Conservation (phyloP, 305 asterid species). For the Nicotiana rustica region DNA sequence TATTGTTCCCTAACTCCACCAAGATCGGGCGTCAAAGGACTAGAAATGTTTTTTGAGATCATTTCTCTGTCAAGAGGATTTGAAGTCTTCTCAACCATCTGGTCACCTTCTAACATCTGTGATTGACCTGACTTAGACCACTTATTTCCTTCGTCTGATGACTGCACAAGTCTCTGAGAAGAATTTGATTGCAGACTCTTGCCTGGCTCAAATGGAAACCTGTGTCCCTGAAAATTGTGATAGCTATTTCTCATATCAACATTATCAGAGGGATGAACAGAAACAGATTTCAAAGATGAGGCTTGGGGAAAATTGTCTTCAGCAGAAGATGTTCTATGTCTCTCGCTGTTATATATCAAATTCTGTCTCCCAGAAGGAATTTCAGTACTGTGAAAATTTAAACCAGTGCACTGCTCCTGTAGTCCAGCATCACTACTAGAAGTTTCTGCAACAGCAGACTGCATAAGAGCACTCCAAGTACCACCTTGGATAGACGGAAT, state of each 20-base stretch:
- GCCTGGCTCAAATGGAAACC: constrained; percentile 52
- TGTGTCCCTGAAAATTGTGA: constrained; percentile 51
- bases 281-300: constrained; percentile 51
- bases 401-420: constrained; percentile 80
- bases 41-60: constrained; percentile 45
- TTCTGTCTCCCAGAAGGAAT: constrained; percentile 57
- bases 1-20: constrained; percentile 48
- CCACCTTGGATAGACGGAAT: constrained; percentile 75
- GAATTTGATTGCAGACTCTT: constrained; percentile 49
- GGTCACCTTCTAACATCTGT: constrained; percentile 52
- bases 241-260: constrained; percentile 43
- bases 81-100: constrained; percentile 50
- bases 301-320: constrained; percentile 49
- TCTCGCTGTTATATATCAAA: constrained; percentile 48
- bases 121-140: constrained; percentile 48
- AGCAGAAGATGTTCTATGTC: constrained; percentile 47
- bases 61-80: constrained; percentile 54
- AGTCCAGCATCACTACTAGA: constrained; percentile 64
- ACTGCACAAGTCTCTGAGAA: constrained; percentile 58
- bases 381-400: constrained; percentile 54
- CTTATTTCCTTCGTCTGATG: constrained; percentile 56
- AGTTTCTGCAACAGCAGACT: constrained; percentile 89
- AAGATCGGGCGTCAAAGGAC: constrained; percentile 51
- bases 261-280: constrained; percentile 46
- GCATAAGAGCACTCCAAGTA: constrained; percentile 96